These are phyloP conservation scores for Drechslerella coelobrocha DNA, from an alignment of 2,329 filamentous ascomycete species.

Conservation along the genomic window DNA sequence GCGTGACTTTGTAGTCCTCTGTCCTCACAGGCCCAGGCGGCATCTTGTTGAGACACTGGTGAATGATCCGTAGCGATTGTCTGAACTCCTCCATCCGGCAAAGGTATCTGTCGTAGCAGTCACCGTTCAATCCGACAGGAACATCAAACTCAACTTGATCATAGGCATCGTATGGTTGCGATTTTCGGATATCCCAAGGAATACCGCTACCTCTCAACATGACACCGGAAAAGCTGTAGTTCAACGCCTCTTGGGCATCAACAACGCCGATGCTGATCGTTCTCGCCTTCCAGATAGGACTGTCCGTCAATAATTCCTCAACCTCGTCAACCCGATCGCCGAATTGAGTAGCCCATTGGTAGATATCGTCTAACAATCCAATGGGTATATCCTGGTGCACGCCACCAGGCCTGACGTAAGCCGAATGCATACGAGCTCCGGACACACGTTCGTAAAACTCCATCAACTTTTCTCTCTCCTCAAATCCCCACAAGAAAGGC, in stretches of 20 bases:
- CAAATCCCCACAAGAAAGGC: constrained; percentile 98
- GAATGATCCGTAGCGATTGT: constrained; percentile 95
- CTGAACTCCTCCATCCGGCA: constrained; percentile 99
- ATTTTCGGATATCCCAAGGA: constrained; percentile 96
- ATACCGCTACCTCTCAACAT: constrained; percentile 98
- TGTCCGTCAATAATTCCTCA: constrained; percentile 97
- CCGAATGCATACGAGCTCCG: constrained; percentile 93
- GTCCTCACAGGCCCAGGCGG: constrained; percentile 90
- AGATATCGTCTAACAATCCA: constrained; percentile 96
- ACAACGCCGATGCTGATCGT: constrained; percentile 92
- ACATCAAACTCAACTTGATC: constrained; percentile 98
- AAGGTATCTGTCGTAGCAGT: constrained; percentile 98
- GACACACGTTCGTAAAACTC: constrained; percentile 99
- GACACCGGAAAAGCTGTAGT: constrained; percentile 94
- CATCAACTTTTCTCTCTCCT: constrained; percentile 99
- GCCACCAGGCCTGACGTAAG: constrained; percentile 94
- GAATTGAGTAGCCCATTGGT: constrained; percentile 99
- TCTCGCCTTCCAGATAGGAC: constrained; percentile 97
- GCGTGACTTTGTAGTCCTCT: constrained; percentile 98
- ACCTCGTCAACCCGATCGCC: constrained; percentile 98
- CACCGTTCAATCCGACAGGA: constrained; percentile 92
- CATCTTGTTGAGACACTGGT: constrained; percentile 99
- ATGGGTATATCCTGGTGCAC: constrained; percentile 94
- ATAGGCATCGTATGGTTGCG: constrained; percentile 95
- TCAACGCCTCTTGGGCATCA: constrained; percentile 88